Conservation (phyloP, 345 rosid genomes). For the Citrus trifoliata region DNA sequence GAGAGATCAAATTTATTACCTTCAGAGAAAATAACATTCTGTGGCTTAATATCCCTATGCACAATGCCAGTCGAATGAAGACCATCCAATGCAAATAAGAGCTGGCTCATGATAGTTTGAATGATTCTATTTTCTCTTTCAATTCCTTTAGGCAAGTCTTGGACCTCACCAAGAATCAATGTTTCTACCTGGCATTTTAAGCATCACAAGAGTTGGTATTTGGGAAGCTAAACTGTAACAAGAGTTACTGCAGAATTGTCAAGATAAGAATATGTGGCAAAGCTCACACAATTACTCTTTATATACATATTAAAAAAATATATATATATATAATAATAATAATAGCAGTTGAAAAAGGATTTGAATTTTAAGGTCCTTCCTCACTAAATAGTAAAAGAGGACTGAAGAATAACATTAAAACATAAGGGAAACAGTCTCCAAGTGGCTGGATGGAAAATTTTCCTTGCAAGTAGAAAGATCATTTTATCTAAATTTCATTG, state of each 20-base stretch:
- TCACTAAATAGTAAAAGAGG: background rate
- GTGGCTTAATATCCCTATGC: constrained; percentile 94
- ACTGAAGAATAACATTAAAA: background rate
- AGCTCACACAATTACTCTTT: background rate
- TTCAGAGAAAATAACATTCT: constrained; percentile 90
- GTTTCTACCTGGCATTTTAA: constrained; percentile 70
- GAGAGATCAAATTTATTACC: constrained; percentile 41
- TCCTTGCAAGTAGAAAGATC: background rate
- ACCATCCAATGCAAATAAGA: constrained; percentile 91
- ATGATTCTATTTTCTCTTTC: constrained; percentile 86
- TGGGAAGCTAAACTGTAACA: constrained; percentile 4
- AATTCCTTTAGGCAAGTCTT: constrained; percentile 72
- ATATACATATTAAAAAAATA: background rate
- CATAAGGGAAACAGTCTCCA: background rate
- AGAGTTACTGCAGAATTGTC: constrained; percentile 4
- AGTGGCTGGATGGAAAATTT: background rate
- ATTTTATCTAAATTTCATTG: background rate
- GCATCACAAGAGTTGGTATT: background rate
- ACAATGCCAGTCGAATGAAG: constrained; percentile 98
- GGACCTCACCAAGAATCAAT: constrained; percentile 74
- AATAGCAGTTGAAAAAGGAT: background rate
- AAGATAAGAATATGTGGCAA: background rate
- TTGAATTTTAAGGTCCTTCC: background rate
- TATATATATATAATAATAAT: background rate
- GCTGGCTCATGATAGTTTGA: constrained; percentile 83